Evolutionary conservation across 2,329 filamentous ascomycete genomes (phyloP).

Genomic region (Magnaporthiopsis rhizophila): DNA sequence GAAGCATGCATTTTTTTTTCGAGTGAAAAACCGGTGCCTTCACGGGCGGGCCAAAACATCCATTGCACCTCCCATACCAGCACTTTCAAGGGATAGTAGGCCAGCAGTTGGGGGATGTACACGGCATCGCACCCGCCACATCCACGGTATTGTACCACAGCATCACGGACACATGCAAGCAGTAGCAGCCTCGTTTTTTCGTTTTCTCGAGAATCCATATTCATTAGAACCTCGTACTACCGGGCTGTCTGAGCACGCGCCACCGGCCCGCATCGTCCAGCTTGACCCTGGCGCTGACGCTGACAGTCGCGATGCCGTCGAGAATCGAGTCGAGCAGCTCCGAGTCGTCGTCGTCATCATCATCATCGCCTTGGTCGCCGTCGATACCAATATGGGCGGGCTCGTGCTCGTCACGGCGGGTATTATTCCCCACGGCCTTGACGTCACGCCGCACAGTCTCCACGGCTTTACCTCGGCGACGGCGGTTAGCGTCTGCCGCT

Average conservation of each 20-base stretch:
- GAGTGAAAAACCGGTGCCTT: too few relatives aligned
- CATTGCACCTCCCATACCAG: too few relatives aligned
- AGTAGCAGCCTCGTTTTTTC: not conserved
- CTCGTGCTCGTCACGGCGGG: not conserved
- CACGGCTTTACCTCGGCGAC: not conserved
- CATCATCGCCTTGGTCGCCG: constrained; percentile 1
- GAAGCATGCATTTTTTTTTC: too few relatives aligned
- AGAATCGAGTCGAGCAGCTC: constrained; percentile 27
- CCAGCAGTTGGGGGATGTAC: too few relatives aligned
- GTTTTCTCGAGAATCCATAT: not conserved
- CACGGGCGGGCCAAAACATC: too few relatives aligned
- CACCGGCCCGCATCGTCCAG: constrained; percentile 31
- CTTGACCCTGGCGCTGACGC: constrained; percentile 26
- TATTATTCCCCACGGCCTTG: not conserved
- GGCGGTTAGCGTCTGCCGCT: not conserved
- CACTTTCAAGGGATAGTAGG: too few relatives aligned
- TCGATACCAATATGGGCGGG: not conserved
- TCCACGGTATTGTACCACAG: too few relatives aligned
- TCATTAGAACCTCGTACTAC: not conserved
- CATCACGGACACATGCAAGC: not conserved
- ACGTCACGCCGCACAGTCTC: not conserved
- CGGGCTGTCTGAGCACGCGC: constrained; percentile 23
- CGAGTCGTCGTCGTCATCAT: constrained; percentile 18
- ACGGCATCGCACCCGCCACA: too few relatives aligned
- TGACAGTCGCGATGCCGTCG: constrained; percentile 26